Percentiles rank a stretch among this genome's conserved stretches.
Evolutionary conservation across 2,329 filamentous ascomycete genomes (phyloP).

Genomic region (Ceratocystis harringtonii): DNA sequence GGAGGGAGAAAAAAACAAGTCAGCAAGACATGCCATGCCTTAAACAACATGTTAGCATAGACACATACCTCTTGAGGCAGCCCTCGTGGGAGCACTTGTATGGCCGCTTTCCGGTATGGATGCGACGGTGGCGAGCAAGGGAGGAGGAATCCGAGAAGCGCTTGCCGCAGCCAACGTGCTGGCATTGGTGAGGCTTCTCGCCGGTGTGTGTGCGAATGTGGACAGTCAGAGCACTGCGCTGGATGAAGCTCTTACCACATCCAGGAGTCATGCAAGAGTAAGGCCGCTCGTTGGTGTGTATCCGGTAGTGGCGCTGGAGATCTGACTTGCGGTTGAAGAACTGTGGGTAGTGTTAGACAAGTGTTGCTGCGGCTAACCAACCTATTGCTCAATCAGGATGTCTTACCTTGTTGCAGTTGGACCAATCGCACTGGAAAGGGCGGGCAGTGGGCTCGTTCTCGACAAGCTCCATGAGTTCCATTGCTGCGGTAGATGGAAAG

Average conservation of each 20-base stretch:
- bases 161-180: constrained; percentile 50
- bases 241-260: constrained; percentile 57
- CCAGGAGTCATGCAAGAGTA: constrained; percentile 45
- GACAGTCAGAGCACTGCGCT: constrained; percentile 53
- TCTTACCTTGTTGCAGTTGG: constrained; percentile 45
- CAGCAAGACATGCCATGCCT: constrained; percentile 17
- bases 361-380: not conserved
- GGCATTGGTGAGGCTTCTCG: constrained; percentile 56
- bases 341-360: constrained; percentile 26
- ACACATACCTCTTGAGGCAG: constrained; percentile 43
- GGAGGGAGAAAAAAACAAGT: not conserved
- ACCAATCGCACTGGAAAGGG: constrained; percentile 50
- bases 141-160: constrained; percentile 56
- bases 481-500: constrained; percentile 21
- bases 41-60: too few relatives aligned
- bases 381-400: not conserved
- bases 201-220: constrained; percentile 57
- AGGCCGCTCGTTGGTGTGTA: constrained; percentile 56
- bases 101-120: constrained; percentile 52
- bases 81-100: constrained; percentile 47
- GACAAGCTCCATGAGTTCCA: constrained; percentile 52
- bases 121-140: constrained; percentile 48
- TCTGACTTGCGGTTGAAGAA: constrained; percentile 61
- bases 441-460: constrained; percentile 48
- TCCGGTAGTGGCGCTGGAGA: constrained; percentile 53